These are phyloP conservation scores for Coemansia sp. DNA, from an alignment of 192 early-diverging fungal species.

Conservation along the genomic window DNA sequence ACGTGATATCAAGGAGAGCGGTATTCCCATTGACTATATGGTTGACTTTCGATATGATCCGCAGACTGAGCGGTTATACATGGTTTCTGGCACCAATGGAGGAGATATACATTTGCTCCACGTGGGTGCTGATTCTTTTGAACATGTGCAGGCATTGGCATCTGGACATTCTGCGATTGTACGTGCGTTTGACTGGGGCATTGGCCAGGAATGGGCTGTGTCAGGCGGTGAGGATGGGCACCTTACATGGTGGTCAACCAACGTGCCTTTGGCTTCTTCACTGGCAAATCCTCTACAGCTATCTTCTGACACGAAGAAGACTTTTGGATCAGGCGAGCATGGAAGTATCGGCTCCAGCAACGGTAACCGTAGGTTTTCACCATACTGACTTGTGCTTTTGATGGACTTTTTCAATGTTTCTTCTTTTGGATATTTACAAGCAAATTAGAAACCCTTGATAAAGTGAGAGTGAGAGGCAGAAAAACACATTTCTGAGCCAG, in stretches of 20 bases:
- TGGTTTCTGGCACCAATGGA: conserved; percentile 75
- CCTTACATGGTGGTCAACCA: conserved; percentile 66
- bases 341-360: not conserved
- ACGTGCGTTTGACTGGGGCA: conserved; percentile 75
- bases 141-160: conserved; percentile 75
- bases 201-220: conserved; percentile 58
- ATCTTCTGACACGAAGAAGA: conserved; percentile 7
- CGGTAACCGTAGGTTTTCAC: conserved; percentile 26
- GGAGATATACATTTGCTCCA: conserved; percentile 77
- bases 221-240: conserved; percentile 82
- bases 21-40: conserved; percentile 72
- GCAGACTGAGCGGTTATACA: conserved; percentile 67
- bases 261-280: not conserved
- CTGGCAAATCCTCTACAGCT: not conserved
- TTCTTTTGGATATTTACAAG: not conserved
- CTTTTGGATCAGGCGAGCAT: not conserved
- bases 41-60: conserved; percentile 81
- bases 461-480: not conserved
- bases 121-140: conserved; percentile 72
- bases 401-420: not conserved
- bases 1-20: conserved; percentile 54
- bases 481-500: not conserved
- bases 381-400: conserved; percentile 7
- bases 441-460: not conserved
- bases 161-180: conserved; percentile 88